phyloP scores from a whole-genome alignment of 2,329 filamentous ascomycete genomes.

The Arthrobotrys pseudoclavata region DNA sequence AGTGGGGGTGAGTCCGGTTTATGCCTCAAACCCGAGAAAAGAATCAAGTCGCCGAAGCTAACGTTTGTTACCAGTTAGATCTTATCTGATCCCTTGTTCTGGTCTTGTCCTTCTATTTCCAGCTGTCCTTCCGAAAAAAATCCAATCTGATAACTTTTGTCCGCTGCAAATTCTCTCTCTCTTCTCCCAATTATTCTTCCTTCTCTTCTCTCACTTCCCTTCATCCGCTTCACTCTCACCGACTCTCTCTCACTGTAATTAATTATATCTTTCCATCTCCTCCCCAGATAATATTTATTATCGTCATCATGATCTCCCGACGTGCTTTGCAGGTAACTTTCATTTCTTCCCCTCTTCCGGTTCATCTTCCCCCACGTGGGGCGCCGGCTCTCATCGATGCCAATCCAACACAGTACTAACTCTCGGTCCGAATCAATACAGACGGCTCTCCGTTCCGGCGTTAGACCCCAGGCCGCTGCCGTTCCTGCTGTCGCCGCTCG shows the following conservation, averaged over 20 bases:
- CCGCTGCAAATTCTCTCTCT: background rate
- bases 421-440: constrained; percentile 13
- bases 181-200: constrained; percentile 2
- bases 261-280: too few relatives aligned
- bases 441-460: constrained; percentile 57
- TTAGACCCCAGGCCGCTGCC: constrained; percentile 47
- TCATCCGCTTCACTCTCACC: background rate
- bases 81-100: constrained; percentile 35
- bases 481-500: constrained; percentile 49
- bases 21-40: background rate
- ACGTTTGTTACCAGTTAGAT: background rate
- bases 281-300: background rate
- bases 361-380: constrained; percentile 43
- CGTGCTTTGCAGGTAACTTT: constrained; percentile 52
- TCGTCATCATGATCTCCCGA: constrained; percentile 48
- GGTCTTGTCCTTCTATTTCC: background rate
- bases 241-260: background rate
- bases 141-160: constrained; percentile 29
- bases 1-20: background rate
- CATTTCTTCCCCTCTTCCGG: background rate
- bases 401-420: constrained; percentile 25
- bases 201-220: constrained; percentile 10
- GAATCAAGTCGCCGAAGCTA: constrained; percentile 10
- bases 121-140: constrained; percentile 37
- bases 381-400: background rate